phyloP scores from a whole-genome alignment of 139 green algal species.

The Closterium sp. region DNA sequence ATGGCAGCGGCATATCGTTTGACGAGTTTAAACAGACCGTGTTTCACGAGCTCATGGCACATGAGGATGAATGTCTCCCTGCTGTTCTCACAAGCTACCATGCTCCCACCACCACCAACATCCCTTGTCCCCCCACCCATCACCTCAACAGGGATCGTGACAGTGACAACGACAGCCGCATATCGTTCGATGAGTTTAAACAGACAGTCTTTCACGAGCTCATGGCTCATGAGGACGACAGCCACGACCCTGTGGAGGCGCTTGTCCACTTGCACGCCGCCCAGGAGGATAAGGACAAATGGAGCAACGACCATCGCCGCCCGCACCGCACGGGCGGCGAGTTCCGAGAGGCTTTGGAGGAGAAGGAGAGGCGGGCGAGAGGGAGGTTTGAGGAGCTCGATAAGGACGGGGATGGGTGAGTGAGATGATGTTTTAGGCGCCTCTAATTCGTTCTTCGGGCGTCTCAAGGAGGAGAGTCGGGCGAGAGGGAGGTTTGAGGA shows the following conservation, averaged over 20 bases:
- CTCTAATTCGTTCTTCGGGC: too few relatives aligned
- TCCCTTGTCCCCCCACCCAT: too few relatives aligned
- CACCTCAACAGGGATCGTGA: too few relatives aligned
- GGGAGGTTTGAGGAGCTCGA: background rate
- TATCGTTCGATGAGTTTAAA: background rate
- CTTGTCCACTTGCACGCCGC: background rate
- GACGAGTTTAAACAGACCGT: background rate
- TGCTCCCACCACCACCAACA: too few relatives aligned
- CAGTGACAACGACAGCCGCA: background rate
- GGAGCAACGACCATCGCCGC: background rate
- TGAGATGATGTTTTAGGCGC: background rate
- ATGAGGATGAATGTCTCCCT: background rate
- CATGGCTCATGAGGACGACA: background rate
- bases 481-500: background rate
- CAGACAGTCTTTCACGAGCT: background rate
- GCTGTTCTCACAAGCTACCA: too few relatives aligned
- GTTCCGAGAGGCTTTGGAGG: background rate
- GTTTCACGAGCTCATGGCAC: background rate
- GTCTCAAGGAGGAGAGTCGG: background rate
- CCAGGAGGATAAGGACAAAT: background rate
- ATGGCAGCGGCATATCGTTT: background rate
- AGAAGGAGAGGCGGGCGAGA: background rate
- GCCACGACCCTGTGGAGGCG: background rate
- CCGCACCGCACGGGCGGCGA: background rate
- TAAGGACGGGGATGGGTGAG: background rate